A percentile compares a stretch with the other conserved stretches of the same genome.
Evolutionary conservation across 129 eudicot species (phyloP).

Genomic region (Kitagawia praeruptora): DNA sequence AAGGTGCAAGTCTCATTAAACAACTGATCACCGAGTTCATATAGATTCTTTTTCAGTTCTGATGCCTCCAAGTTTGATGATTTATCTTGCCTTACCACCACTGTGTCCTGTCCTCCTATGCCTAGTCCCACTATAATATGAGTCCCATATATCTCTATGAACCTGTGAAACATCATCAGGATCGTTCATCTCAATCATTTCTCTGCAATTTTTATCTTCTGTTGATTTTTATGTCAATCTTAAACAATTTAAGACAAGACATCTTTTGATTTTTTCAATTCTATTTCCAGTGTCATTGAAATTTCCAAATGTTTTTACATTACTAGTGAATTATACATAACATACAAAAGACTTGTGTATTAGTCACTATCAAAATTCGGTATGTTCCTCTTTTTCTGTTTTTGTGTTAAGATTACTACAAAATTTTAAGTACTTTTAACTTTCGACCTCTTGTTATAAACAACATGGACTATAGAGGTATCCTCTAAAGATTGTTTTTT

Average conservation of each 20-base stretch:
- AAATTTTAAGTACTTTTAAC: no score
- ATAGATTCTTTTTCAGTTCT: constrained; percentile 60
- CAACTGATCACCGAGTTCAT: constrained; percentile 75
- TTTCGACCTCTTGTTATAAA: neutral
- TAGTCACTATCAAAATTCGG: neutral
- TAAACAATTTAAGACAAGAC: neutral
- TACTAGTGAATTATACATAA: no score
- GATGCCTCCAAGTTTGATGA: constrained; percentile 72
- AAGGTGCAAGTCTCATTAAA: constrained; percentile 68
- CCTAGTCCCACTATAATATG: constrained; percentile 82
- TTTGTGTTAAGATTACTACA: no score
- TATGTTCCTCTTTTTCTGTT: neutral
- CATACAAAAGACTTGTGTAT: neutral
- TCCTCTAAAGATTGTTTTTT: no score
- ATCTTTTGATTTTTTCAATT: neutral
- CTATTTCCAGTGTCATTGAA: neutral
- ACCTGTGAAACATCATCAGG: constrained; percentile 38
- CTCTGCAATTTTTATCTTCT: neutral
- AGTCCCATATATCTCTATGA: constrained; percentile 88
- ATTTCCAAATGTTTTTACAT: neutral
- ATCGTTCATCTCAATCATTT: constrained; percentile 3
- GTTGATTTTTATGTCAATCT: neutral
- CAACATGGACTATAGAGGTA: no score
- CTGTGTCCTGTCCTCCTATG: constrained; percentile 84
- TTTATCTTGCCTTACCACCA: constrained; percentile 63